Conservation (phyloP, 345 rosid genomes). For the Heritiera fomes region DNA sequence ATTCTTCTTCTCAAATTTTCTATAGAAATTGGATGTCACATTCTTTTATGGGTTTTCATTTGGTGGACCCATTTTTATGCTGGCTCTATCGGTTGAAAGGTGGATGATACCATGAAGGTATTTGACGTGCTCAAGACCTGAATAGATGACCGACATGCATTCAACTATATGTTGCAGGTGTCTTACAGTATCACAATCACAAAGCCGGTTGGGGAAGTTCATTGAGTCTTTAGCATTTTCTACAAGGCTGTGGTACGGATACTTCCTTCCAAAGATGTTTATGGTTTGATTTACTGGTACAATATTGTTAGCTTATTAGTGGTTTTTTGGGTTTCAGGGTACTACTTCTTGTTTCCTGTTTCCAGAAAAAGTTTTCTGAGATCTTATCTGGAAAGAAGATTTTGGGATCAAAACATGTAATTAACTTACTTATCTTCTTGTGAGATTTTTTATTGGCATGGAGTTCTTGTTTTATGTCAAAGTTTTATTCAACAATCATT, state of each 20-base stretch:
- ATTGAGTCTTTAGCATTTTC: constrained; percentile 67
- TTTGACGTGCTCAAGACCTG: not conserved
- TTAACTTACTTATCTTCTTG: constrained; percentile 21
- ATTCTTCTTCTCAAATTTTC: not conserved
- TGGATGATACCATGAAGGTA: not conserved
- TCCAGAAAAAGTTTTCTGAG: constrained; percentile 58
- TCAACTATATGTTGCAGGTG: constrained; percentile 54
- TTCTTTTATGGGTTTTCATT: not conserved
- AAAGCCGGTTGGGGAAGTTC: constrained; percentile 59
- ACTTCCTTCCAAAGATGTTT: not conserved
- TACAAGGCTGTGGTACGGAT: constrained; percentile 71
- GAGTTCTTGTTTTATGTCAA: constrained; percentile 11
- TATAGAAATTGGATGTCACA: not conserved
- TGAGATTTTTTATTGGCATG: constrained; percentile 5
- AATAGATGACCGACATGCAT: not conserved
- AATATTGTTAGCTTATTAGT: constrained; percentile 23
- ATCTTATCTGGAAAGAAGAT: constrained; percentile 57
- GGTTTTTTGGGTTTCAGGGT: constrained; percentile 56
- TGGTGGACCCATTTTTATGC: not conserved
- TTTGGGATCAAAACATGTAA: constrained; percentile 71
- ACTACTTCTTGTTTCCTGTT: constrained; percentile 61
- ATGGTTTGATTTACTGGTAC: not conserved
- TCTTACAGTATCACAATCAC: constrained; percentile 42
- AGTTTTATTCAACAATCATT: not conserved
- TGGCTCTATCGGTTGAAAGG: not conserved